phyloP scores from a whole-genome alignment of 2,329 filamentous ascomycete species.

The Stylonectria norvegica region DNA sequence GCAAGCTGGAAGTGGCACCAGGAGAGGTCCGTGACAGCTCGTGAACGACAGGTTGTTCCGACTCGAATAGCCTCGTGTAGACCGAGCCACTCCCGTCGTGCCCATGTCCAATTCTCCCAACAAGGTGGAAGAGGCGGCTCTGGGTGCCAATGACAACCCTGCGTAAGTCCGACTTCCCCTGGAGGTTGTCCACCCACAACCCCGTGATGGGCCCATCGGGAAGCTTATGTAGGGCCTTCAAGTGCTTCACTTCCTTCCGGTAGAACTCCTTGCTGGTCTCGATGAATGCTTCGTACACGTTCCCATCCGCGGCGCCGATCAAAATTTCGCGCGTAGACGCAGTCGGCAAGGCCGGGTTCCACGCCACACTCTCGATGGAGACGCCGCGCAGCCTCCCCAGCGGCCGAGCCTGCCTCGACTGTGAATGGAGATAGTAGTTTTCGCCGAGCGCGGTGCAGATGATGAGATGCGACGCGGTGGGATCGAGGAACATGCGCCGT shows the following conservation, averaged over 20 bases:
- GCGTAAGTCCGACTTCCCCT: slow-evolving; percentile 65
- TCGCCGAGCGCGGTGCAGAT: slow-evolving; percentile 89
- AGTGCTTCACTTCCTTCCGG: slow-evolving; percentile 87
- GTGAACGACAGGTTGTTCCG: slow-evolving; percentile 73
- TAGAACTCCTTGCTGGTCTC: slow-evolving; percentile 95
- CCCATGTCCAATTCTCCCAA: slow-evolving; percentile 70
- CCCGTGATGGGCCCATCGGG: slow-evolving; percentile 82
- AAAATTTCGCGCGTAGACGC: slow-evolving; percentile 93
- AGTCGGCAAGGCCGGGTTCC: slow-evolving; percentile 91
- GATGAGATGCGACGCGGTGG: slow-evolving; percentile 90
- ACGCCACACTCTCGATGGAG: slow-evolving; percentile 82
- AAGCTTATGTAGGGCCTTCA: slow-evolving; percentile 78
- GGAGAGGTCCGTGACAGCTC: slow-evolving; percentile 61
- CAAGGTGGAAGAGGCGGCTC: slow-evolving; percentile 73
- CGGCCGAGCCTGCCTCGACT: slow-evolving; percentile 81
- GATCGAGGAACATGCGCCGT: slow-evolving; percentile 93
- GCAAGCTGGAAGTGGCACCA: slow-evolving; percentile 60
- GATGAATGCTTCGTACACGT: slow-evolving; percentile 91
- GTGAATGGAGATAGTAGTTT: slow-evolving; percentile 96
- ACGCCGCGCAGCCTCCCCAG: slow-evolving; percentile 82
- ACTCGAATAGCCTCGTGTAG: slow-evolving; percentile 84
- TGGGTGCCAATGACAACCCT: slow-evolving; percentile 79
- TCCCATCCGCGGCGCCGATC: slow-evolving; percentile 86
- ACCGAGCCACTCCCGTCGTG: slow-evolving; percentile 81
- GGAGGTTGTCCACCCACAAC: slow-evolving; percentile 74